phyloP scores from a whole-genome alignment of 2,329 filamentous ascomycete species.

The Fusarium foetens region DNA sequence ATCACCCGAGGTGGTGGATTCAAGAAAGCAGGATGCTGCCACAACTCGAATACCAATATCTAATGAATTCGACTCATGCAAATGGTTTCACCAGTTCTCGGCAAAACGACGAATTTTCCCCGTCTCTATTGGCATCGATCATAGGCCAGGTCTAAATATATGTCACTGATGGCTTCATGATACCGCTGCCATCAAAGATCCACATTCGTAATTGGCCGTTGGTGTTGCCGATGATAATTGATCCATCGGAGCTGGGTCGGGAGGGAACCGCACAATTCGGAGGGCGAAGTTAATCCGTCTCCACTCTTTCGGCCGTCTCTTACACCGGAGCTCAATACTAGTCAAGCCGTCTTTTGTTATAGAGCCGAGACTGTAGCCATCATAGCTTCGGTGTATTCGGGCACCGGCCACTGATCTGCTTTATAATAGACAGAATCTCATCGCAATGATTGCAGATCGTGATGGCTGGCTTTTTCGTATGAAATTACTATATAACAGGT shows the following conservation, averaged over 20 bases:
- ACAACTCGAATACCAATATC: neutral
- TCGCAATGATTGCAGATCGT: neutral
- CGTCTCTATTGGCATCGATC: neutral
- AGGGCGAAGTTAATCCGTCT: conserved; percentile 16
- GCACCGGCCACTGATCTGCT: neutral
- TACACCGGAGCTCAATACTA: neutral
- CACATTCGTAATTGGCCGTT: neutral
- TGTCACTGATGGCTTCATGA: neutral
- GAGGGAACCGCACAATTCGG: conserved; percentile 15
- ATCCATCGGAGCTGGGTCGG: conserved; percentile 9
- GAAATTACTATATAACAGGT: neutral
- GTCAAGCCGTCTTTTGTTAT: neutral
- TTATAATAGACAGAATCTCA: neutral
- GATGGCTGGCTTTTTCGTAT: too few species aligned
- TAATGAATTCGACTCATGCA: neutral
- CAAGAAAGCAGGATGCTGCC: neutral
- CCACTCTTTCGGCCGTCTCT: conserved; percentile 13
- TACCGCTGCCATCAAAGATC: neutral
- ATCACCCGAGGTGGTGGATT: neutral
- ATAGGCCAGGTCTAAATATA: neutral
- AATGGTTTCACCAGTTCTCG: neutral
- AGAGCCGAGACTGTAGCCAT: neutral
- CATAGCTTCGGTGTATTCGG: conserved; percentile 4
- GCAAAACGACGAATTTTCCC: neutral
- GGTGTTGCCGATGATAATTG: neutral